Percentiles rank a stretch among this genome's conserved stretches.
phyloP scores from a whole-genome alignment of 495 filamentous ascomycete species.

The Apiosordaria backusii region DNA sequence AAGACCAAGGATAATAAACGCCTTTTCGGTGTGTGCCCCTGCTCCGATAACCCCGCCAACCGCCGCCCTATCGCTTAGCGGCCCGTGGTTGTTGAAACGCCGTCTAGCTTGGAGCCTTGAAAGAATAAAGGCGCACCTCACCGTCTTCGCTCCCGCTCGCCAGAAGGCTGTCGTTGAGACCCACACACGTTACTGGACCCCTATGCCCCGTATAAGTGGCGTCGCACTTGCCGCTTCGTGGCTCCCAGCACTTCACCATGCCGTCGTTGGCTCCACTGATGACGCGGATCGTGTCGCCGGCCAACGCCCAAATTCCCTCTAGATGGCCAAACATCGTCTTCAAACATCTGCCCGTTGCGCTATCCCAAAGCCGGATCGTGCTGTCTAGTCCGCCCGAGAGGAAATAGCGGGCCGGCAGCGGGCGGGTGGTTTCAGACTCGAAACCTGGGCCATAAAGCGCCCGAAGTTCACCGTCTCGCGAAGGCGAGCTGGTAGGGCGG shows the following conservation, averaged over 20 bases:
- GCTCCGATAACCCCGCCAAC: not conserved
- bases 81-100: conserved; percentile 12
- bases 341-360: conserved; percentile 71
- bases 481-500: conserved; percentile 18
- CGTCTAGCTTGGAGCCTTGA: conserved; percentile 47
- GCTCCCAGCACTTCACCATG: conserved; percentile 97
- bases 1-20: conserved; percentile 2
- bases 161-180: conserved; percentile 80
- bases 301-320: conserved; percentile 93
- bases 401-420: conserved; percentile 80
- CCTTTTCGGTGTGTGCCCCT: not conserved
- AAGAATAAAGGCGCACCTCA: conserved; percentile 82
- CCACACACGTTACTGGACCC: conserved; percentile 67
- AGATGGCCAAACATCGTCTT: conserved; percentile 95
- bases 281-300: conserved; percentile 83
- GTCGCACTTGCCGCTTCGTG: conserved; percentile 83
- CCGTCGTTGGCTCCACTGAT: conserved; percentile 88
- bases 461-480: conserved; percentile 40
- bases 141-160: conserved; percentile 90
- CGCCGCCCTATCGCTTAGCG: not conserved
- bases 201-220: conserved; percentile 85
- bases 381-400: conserved; percentile 85
- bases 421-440: conserved; percentile 53
- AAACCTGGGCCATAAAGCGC: conserved; percentile 57
- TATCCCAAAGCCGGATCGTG: conserved; percentile 92